Evolutionary conservation across 345 rosid species (phyloP), one percentile per base, ranked within the genome.

Genomic region (Brassica rapa): DNA sequence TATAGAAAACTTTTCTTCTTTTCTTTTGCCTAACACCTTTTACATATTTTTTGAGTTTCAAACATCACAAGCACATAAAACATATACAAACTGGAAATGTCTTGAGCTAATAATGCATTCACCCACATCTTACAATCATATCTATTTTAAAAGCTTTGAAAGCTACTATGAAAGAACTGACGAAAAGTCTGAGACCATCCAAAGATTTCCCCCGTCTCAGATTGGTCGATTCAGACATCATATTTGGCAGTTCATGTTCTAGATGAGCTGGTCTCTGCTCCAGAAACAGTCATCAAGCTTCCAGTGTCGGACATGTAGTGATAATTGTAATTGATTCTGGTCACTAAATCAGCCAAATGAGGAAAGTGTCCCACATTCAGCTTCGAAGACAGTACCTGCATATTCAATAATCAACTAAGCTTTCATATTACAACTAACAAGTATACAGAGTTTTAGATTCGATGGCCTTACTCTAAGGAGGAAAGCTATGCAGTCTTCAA

Each of bases 291-390:
- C 91, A 74, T 88, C 87, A 87, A 79, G 86, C 86, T 90, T 74
- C 98, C 98, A 67, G 82, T 83, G 19, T 85, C 97, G 64, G 99
- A 91, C 96, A 93, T 90, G 91, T 91, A 95, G 88, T 84, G 91
- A 81, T 90, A 86, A 85, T 95, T 95, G 83, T 93, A 91, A 73
- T 93, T 95, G 78, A 95, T 95, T 80, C 98, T 88, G 4, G 98
- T 89, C 67, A 95, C 98, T 75, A 95, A 77, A 85, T 93, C 94
- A 41, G 97, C 94, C 82, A 95, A 79, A 83, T 95, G 99, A 75
- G 99, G 99, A 65, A 95, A 95, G 84, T 91, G 90, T 61, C 96
- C 95, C 77, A 91, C 94, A 10, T 93, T 95, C 57, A 93, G 89
- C 83, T 91, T 95, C 76, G 91, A 91, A 15, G 98, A 93, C 51